A percentile compares a stretch with the other conserved stretches of the same genome.
These are phyloP conservation scores for Lenwebbia sp. DNA, from an alignment of 345 rosid genomes.

Conservation along the genomic window DNA sequence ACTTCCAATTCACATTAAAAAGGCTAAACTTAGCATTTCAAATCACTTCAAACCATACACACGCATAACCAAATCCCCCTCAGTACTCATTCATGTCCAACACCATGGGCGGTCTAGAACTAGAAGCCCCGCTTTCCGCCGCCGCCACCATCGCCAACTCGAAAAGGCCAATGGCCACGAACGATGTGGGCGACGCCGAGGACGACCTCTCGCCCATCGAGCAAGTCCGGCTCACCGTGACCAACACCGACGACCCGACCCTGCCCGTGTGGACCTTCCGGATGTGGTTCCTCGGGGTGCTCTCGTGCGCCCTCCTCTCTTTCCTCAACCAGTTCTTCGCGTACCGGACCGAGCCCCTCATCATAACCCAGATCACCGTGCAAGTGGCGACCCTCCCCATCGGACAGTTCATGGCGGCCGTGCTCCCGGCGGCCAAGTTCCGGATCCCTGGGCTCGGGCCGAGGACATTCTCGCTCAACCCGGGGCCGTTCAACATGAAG, in stretches of 20 bases:
- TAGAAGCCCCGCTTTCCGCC: slow-evolving; percentile 1
- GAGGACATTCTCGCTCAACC: slow-evolving; percentile 4
- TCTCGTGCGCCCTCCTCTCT: slow-evolving; percentile 8
- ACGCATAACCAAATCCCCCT: neutral
- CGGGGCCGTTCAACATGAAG: slow-evolving; percentile 9
- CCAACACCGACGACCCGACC: slow-evolving; percentile 63
- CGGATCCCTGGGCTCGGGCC: neutral
- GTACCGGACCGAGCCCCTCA: slow-evolving; percentile 8
- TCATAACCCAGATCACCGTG: slow-evolving; percentile 3
- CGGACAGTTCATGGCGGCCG: slow-evolving; percentile 5
- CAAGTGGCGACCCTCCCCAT: slow-evolving; percentile 6
- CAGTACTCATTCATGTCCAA: neutral
- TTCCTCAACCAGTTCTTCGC: slow-evolving; percentile 16
- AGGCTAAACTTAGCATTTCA: neutral
- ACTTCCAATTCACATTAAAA: neutral
- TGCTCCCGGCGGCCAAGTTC: slow-evolving; percentile 2
- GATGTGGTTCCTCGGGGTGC: slow-evolving; percentile 13
- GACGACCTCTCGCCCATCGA: slow-evolving; percentile 63
- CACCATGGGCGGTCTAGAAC: slow-evolving; percentile 10
- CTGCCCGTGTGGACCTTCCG: slow-evolving; percentile 70
- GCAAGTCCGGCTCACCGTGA: slow-evolving; percentile 66
- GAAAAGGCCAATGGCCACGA: neutral
- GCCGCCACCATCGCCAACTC: neutral
- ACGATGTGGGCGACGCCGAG: neutral
- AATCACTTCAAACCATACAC: neutral